Evolutionary conservation across 176 grass and related monocot species (phyloP), one percentile per base, ranked within the genome.

Genomic region (Rhynchospora tenuis): DNA sequence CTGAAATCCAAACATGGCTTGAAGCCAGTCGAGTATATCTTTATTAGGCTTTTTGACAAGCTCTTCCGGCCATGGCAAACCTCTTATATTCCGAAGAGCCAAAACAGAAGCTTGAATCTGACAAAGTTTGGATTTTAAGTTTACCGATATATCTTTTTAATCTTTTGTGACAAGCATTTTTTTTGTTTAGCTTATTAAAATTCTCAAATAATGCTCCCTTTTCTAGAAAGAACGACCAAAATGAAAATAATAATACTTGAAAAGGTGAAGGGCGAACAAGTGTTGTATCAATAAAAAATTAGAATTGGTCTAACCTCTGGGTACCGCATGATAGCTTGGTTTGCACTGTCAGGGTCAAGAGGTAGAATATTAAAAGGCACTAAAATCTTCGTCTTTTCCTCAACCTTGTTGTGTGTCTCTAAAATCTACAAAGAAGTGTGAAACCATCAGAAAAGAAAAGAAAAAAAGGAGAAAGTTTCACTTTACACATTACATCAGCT

Each of bases 1-100:
- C 95, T 98, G 95, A 86, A 98, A 98, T 72, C 95, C 92, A 86
- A 98, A 98, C 95, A 98, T 84, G 29, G 89, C 83, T 85, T 98
- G 95, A 91, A 98, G 95, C 95, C 95, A 98, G 64, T 83, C 95
- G 54, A 98, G 89, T 87, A 98, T 89, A 66, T 98, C 95, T 20
- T 84, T 64, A 13, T 90, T 87, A 60, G 87, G 65, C 77, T 93
- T 98, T 81, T 91, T 98, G 8, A 85, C 84, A 9, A 87, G 82
- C 63, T 94, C 92, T 81, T 98, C 94, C 15, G 95, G 95, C 95
- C 95, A 98, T 22, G 95, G 92, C 20, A 98, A 81, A 31, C 95
- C 95, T 89, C 95, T 91, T 16, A 86, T 98, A 78, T 98, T 98
- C 13, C 89, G 87, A 83, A 98, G 92, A 70, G 95, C 90, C 0